These are phyloP conservation scores for Priceomyces fermenticarens DNA, from an alignment of 805 yeast genomes.

Conservation along the genomic window DNA sequence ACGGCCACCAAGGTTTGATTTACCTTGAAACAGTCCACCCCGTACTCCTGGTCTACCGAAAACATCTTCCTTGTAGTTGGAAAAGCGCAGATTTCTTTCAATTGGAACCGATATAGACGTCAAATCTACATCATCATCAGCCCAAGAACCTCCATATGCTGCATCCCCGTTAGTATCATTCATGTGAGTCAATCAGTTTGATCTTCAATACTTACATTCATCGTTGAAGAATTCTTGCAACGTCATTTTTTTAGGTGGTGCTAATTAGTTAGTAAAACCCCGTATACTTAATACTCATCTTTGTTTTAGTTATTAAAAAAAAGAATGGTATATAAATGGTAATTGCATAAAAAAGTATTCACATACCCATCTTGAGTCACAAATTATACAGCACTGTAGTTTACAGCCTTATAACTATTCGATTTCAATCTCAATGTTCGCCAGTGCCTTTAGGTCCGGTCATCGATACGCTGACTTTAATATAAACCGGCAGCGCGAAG, in stretches of 20 bases:
- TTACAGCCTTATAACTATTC: neutral
- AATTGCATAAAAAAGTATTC: neutral
- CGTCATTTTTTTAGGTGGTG: constrained; percentile 45
- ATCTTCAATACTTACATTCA: constrained; percentile 36
- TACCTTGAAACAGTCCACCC: constrained; percentile 9
- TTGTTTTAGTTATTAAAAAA: neutral
- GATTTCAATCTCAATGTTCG: constrained; percentile 1
- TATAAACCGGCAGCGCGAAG: neutral
- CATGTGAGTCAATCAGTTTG: neutral
- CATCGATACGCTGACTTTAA: neutral
- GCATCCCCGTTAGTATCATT: constrained; percentile 13
- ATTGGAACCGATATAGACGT: constrained; percentile 46
- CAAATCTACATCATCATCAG: constrained; percentile 44
- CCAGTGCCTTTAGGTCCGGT: neutral
- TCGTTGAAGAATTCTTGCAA: constrained; percentile 45
- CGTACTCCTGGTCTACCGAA: constrained; percentile 7
- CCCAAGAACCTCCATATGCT: constrained; percentile 49
- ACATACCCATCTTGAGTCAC: constrained; percentile 11
- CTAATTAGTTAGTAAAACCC: constrained; percentile 16
- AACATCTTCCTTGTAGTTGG: constrained; percentile 6
- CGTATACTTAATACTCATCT: neutral
- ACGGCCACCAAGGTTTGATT: constrained; percentile 5
- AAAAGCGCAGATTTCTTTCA: constrained; percentile 22
- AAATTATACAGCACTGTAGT: neutral
- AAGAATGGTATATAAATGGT: neutral